These are phyloP conservation scores for Pseudoscleropodium purum DNA, from an alignment of 225 moss, liverwort and hornwort species.

Conservation along the genomic window DNA sequence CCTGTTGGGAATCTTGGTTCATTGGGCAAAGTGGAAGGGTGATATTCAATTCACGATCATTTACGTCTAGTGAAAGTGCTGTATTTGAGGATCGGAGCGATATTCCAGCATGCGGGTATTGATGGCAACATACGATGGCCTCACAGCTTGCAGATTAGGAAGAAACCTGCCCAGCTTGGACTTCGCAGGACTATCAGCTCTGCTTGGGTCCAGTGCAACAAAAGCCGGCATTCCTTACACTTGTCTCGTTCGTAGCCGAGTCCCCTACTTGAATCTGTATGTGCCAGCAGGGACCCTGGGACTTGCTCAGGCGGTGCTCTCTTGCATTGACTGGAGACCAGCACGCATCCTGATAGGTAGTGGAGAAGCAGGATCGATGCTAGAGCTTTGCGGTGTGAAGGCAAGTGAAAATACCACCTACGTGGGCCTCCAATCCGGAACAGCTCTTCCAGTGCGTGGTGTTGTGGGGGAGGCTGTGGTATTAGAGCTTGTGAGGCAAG, in stretches of 20 bases:
- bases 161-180: background rate
- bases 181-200: background rate
- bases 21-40: background rate
- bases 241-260: background rate
- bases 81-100: background rate
- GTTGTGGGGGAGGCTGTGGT: background rate
- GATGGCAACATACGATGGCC: background rate
- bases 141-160: background rate
- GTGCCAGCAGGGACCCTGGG: background rate
- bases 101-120: background rate
- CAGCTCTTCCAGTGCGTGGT: background rate
- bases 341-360: background rate
- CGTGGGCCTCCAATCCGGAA: background rate
- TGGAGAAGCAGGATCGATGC: background rate
- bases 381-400: background rate
- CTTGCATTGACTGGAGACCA: background rate
- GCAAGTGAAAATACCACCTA: background rate
- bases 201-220: background rate
- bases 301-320: background rate
- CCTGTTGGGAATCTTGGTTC: background rate
- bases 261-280: background rate
- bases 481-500: background rate
- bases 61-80: background rate
- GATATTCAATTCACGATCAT: background rate
- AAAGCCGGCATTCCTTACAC: background rate